Percentiles rank a stretch among this genome's conserved stretches.
These are phyloP conservation scores for Calonectria pteridis DNA, from an alignment of 2,329 filamentous ascomycete species.

Conservation along the genomic window DNA sequence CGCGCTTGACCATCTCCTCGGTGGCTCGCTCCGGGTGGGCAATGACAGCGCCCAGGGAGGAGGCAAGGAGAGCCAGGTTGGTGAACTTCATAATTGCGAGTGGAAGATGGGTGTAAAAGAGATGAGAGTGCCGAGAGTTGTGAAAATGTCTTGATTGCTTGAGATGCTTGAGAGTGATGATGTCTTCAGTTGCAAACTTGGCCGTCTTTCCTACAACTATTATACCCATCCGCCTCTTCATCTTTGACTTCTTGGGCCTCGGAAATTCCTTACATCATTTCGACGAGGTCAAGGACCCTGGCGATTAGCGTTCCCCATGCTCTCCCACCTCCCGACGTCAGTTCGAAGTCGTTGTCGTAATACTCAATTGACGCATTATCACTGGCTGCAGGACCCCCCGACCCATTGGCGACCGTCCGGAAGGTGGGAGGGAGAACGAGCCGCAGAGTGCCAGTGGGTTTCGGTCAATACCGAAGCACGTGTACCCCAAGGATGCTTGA, in stretches of 20 bases:
- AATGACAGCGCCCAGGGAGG: conserved; percentile 10
- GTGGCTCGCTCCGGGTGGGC: conserved; percentile 19
- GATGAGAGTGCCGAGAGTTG: neutral
- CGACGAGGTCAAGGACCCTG: neutral
- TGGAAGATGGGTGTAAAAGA: neutral
- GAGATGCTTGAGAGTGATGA: neutral
- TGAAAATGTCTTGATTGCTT: neutral
- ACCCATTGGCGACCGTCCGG: neutral
- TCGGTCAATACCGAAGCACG: neutral
- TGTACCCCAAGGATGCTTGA: neutral
- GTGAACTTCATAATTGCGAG: conserved; percentile 18
- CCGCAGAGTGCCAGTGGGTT: neutral
- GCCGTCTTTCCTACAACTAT: neutral
- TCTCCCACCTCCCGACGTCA: neutral
- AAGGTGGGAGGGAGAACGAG: neutral
- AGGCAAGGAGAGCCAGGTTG: conserved; percentile 5
- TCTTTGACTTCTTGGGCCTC: neutral
- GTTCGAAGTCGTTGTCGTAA: conserved; percentile 11
- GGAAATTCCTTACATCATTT: neutral
- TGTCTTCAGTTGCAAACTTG: neutral
- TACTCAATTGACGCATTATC: neutral
- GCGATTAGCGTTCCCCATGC: neutral
- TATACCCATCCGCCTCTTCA: neutral
- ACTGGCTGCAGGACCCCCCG: conserved; percentile 14
- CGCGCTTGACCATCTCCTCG: conserved; percentile 13